Base-by-base conservation (phyloP, 139 green algal genomes). In the Coccomyxa sp. region DNA sequence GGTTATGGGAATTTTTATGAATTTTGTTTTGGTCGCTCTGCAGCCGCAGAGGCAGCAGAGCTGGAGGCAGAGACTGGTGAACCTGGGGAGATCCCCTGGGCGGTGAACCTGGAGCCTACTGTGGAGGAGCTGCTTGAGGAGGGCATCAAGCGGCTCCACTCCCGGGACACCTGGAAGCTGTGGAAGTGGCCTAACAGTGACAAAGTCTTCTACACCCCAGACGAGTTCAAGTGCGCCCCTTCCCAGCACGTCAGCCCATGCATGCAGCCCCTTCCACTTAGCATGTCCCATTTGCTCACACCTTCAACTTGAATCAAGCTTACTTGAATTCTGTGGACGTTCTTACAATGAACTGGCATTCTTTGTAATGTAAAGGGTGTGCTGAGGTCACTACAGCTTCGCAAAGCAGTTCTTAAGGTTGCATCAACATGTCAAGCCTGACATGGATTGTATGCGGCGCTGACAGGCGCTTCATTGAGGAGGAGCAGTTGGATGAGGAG, bases 121-220 rank as follows among this genome's bases (percentile, higher is more conserved):
- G 76, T 95, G 58, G 91, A 93, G n/a, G 90, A 95, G 77, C 78
- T 96, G 28, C 85, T 96, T 45, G 89, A 93, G 31, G 87, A 92
- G 82, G 94, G 93, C 27, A 68, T 95, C 10, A 77, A 82, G 12
- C 90, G 94, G 7, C 86, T 91, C 16, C 76, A 83, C 12, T 67
- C 82, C n/a, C 82, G 90, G 63, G 83, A 68, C 45, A 94, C 91
- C 32, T 94, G 91, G 91, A 94, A 94, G 83, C 51, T 92, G 45
- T 92, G 90, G 90, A 79, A 87, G 59, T 91, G 89, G 89, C 83
- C 84, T 28, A 71, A 79, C 31, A 87, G 87, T 31, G 83, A 83
- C 10, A 58, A 82, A 21, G 88, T 92, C 59, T 91, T 96, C 51
- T 89, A 81, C 10, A 89, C 94, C 32, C 86, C 88, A 12, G 93